These are phyloP conservation scores for Yarrowia bubula DNA, from an alignment of 805 yeast genomes.

Conservation along the genomic window DNA sequence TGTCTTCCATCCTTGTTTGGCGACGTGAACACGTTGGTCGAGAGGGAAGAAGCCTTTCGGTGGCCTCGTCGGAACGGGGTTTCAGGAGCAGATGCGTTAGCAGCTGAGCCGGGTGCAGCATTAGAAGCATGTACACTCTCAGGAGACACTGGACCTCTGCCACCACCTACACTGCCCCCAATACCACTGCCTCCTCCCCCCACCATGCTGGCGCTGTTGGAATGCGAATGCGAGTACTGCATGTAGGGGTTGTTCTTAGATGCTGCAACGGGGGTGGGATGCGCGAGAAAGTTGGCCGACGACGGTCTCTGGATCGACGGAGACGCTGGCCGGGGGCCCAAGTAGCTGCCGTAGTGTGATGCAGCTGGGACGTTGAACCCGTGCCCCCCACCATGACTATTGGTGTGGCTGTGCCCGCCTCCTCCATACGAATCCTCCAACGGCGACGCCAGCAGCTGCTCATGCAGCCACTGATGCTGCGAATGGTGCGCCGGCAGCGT, in stretches of 20 bases:
- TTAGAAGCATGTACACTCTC: too few relatives aligned
- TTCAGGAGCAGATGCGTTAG: not conserved
- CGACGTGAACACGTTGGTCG: slow-evolving; percentile 30
- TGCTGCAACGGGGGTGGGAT: slow-evolving; percentile 32
- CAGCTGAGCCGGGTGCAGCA: too few relatives aligned
- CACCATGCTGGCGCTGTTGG: slow-evolving; percentile 23
- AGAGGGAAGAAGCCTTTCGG: slow-evolving; percentile 35
- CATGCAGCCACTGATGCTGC: slow-evolving; percentile 32
- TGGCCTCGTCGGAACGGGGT: slow-evolving; percentile 34
- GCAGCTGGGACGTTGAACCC: slow-evolving; percentile 1
- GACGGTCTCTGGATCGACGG: slow-evolving; percentile 21
- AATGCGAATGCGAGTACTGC: slow-evolving; percentile 25
- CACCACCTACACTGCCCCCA: not conserved
- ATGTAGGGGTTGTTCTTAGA: slow-evolving; percentile 30
- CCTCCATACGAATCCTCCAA: not conserved
- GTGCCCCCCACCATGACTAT: not conserved
- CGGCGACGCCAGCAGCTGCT: slow-evolving; percentile 27
- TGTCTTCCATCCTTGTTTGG: not conserved
- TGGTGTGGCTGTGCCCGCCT: too few relatives aligned
- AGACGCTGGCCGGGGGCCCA: not conserved
- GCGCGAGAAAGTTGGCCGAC: slow-evolving; percentile 19
- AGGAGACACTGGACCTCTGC: too few relatives aligned
- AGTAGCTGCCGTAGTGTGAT: not conserved
- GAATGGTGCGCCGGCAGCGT: slow-evolving; percentile 27
- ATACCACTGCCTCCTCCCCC: not conserved